These are phyloP conservation scores for Suillus subaureus DNA, from an alignment of 768 basidiomycete genomes.

Conservation along the genomic window DNA sequence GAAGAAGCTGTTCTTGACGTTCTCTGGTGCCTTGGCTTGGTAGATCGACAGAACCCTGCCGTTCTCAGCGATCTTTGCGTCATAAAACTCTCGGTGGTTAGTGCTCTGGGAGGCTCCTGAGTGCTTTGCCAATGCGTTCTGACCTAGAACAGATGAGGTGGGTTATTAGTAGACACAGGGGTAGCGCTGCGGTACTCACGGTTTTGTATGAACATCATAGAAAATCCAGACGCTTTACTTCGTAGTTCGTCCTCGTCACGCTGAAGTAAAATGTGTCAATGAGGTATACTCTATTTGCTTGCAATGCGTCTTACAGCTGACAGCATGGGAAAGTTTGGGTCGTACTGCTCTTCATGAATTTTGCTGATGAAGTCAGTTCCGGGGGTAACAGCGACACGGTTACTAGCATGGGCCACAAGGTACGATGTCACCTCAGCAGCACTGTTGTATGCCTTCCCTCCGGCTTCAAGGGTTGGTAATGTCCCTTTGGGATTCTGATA, in stretches of 20 bases:
- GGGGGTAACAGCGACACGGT: slow-evolving; percentile 29
- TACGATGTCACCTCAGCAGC: slow-evolving; percentile 44
- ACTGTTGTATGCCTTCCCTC: slow-evolving; percentile 39
- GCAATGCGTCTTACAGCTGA: slow-evolving; percentile 35
- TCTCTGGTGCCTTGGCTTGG: slow-evolving; percentile 38
- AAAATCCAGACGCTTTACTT: slow-evolving; percentile 36
- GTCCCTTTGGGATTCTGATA: slow-evolving; percentile 47
- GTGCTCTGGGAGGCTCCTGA: slow-evolving; percentile 36
- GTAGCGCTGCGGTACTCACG: slow-evolving; percentile 37
- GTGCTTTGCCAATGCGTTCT: slow-evolving; percentile 42
- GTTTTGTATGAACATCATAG: slow-evolving; percentile 36
- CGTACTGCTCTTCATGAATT: slow-evolving; percentile 47
- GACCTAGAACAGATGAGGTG: slow-evolving; percentile 35
- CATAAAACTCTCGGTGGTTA: slow-evolving; percentile 46
- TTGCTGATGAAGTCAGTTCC: slow-evolving; percentile 38
- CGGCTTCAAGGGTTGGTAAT: slow-evolving; percentile 43
- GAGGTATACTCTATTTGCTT: not conserved
- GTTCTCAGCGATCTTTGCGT: slow-evolving; percentile 42
- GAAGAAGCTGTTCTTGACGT: slow-evolving; percentile 43
- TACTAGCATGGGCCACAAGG: slow-evolving; percentile 42
- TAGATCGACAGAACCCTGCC: slow-evolving; percentile 44
- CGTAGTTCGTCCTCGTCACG: slow-evolving; percentile 49
- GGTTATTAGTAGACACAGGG: not conserved
- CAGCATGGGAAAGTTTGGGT: slow-evolving; percentile 55
- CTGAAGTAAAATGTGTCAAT: slow-evolving; percentile 25